phyloP scores from a whole-genome alignment of 2,329 filamentous ascomycete species.

The Ilyonectria sp. region DNA sequence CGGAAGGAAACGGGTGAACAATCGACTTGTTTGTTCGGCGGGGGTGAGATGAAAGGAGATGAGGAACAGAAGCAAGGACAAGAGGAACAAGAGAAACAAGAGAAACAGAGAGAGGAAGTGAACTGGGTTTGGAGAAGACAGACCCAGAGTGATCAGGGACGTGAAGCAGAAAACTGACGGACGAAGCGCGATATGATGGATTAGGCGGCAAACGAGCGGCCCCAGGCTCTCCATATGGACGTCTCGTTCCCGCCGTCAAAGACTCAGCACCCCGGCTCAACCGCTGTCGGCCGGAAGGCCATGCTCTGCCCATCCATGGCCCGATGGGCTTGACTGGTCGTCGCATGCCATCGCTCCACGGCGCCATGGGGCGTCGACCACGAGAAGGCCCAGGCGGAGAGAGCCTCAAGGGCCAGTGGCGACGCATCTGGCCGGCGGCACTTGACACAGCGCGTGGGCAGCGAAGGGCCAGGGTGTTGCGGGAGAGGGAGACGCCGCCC shows the following conservation, averaged over 20 bases:
- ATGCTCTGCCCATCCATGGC: conserved; percentile 29
- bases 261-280: conserved; percentile 16
- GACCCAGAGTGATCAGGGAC: conserved; percentile 12
- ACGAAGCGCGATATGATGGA: conserved; percentile 34
- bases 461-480: conserved; percentile 17
- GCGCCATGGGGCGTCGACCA: conserved; percentile 27
- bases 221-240: background rate
- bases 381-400: conserved; percentile 30
- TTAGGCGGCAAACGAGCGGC: conserved; percentile 36
- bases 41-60: conserved; percentile 16
- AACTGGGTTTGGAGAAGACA: conserved; percentile 29
- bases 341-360: conserved; percentile 26
- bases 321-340: conserved; percentile 27
- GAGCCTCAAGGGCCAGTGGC: conserved; percentile 39
- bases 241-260: conserved; percentile 3
- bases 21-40: conserved; percentile 37
- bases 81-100: conserved; percentile 2
- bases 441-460: conserved; percentile 34
- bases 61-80: background rate
- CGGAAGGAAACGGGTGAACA: conserved; percentile 31
- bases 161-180: conserved; percentile 15
- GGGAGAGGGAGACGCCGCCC: conserved; percentile 15
- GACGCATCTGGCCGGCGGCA: conserved; percentile 31
- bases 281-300: conserved; percentile 19
- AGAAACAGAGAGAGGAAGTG: conserved; percentile 12